These are phyloP conservation scores for Homolaphlyctis polyrhiza DNA, from an alignment of 371 early-diverging fungal genomes.

Conservation along the genomic window DNA sequence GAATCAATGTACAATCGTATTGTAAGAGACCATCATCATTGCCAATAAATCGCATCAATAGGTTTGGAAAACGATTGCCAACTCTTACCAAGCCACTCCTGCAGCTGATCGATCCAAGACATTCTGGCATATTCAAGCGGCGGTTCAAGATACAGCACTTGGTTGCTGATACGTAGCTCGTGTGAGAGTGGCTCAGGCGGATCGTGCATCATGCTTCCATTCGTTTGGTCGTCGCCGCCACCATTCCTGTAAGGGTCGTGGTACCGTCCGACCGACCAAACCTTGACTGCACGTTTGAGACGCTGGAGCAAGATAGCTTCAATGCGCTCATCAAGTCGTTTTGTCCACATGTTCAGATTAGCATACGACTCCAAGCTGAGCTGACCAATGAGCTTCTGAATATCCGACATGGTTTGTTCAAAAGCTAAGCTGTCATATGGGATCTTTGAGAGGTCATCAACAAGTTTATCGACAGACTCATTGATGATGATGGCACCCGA, in stretches of 20 bases:
- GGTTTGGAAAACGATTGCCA: no score
- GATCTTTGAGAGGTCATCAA: slow-evolving; percentile 81
- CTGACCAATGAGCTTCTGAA: slow-evolving; percentile 61
- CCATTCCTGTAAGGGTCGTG: neutral
- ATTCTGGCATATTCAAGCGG: slow-evolving; percentile 91
- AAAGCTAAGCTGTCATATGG: slow-evolving; percentile 68
- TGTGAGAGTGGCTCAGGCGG: slow-evolving; percentile 20
- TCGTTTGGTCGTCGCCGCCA: slow-evolving; percentile 7
- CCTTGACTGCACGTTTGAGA: slow-evolving; percentile 71
- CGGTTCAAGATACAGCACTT: slow-evolving; percentile 93
- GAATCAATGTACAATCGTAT: no score
- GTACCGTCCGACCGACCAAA: slow-evolving; percentile 46
- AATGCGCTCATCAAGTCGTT: slow-evolving; percentile 73
- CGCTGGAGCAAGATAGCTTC: slow-evolving; percentile 75
- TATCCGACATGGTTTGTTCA: slow-evolving; percentile 61
- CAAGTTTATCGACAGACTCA: slow-evolving; percentile 69
- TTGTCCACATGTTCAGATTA: slow-evolving; percentile 88
- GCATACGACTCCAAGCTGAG: slow-evolving; percentile 91
- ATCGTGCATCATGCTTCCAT: neutral
- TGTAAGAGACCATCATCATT: no score
- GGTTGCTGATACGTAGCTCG: slow-evolving; percentile 73
- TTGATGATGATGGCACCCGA: slow-evolving; percentile 74
- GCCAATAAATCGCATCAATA: no score
- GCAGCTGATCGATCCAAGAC: slow-evolving; percentile 85
- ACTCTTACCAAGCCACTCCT: slow-evolving; percentile 74